phyloP scores from a whole-genome alignment of 2,329 filamentous ascomycete genomes.

The Mycosphaerella arachidis region DNA sequence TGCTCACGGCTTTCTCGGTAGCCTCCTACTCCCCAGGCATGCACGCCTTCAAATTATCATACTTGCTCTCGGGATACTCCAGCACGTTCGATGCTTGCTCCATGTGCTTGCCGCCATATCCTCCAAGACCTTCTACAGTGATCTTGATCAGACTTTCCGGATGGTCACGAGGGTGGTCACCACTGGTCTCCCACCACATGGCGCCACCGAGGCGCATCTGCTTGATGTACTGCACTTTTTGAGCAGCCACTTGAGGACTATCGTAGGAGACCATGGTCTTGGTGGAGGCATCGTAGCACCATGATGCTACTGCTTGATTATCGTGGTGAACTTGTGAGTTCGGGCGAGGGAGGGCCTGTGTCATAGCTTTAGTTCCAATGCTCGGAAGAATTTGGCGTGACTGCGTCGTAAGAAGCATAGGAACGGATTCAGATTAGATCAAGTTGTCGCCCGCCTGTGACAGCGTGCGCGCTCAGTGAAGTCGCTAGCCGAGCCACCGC shows the following conservation, averaged over 20 bases:
- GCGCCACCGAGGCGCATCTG: slow-evolving; percentile 67
- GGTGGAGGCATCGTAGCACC: slow-evolving; percentile 63
- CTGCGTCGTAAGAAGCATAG: background rate
- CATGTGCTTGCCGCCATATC: slow-evolving; percentile 38
- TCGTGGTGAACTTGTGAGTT: slow-evolving; percentile 61
- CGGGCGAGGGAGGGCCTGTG: slow-evolving; percentile 50
- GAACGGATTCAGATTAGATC: slow-evolving; percentile 36
- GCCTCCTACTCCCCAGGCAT: slow-evolving; percentile 27
- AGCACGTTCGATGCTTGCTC: slow-evolving; percentile 46
- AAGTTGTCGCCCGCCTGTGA: slow-evolving; percentile 26
- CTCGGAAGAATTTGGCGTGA: background rate
- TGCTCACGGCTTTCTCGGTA: too few relatives aligned
- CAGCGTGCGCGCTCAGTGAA: slow-evolving; percentile 12
- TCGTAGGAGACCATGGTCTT: slow-evolving; percentile 73
- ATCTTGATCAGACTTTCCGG: slow-evolving; percentile 57
- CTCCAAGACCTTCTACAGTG: slow-evolving; percentile 39
- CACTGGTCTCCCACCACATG: slow-evolving; percentile 97
- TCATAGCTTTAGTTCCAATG: background rate
- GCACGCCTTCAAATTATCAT: slow-evolving; percentile 47
- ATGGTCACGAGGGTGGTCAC: slow-evolving; percentile 57
- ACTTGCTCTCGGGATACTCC: slow-evolving; percentile 50
- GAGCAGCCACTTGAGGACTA: slow-evolving; percentile 60
- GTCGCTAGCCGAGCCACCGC: slow-evolving; percentile 3
- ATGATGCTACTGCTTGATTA: slow-evolving; percentile 62
- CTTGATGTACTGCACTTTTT: slow-evolving; percentile 70